Conservation (phyloP, 2,329 filamentous ascomycete genomes). For the Atkinsonella texensis region DNA sequence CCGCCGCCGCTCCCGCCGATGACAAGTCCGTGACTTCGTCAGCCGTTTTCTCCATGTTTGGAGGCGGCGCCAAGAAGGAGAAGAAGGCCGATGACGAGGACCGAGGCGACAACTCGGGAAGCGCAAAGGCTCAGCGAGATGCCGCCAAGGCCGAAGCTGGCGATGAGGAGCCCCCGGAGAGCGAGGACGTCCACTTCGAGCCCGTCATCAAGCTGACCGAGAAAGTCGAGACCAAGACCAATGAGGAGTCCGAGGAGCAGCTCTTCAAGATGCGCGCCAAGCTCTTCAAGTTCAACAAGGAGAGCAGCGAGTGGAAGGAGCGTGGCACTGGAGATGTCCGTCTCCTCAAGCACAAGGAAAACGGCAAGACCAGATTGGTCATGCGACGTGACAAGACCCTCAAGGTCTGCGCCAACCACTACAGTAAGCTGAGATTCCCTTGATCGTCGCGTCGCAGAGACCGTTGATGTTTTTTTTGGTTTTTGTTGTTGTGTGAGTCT, state of each 20-base stretch:
- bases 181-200: slow-evolving; percentile 92
- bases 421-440: slow-evolving; percentile 51
- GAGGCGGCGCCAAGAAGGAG: slow-evolving; percentile 92
- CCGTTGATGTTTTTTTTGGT: neutral
- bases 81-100: slow-evolving; percentile 72
- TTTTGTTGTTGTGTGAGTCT: neutral
- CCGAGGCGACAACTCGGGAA: slow-evolving; percentile 77
- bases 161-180: slow-evolving; percentile 69
- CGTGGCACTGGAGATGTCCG: slow-evolving; percentile 93
- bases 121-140: slow-evolving; percentile 66
- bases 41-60: slow-evolving; percentile 95
- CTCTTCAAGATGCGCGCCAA: slow-evolving; percentile 99
- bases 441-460: neutral
- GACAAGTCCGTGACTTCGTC: slow-evolving; percentile 37
- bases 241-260: slow-evolving; percentile 96
- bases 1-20: slow-evolving; percentile 10
- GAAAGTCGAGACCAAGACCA: slow-evolving; percentile 94
- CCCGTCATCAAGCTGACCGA: slow-evolving; percentile 92
- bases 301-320: slow-evolving; percentile 96
- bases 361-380: slow-evolving; percentile 91
- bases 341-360: slow-evolving; percentile 97
- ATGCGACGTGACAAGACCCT: slow-evolving; percentile 99
- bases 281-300: slow-evolving; percentile 95
- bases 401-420: slow-evolving; percentile 99
- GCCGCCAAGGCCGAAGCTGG: slow-evolving; percentile 45